Evolutionary conservation across 2,329 filamentous ascomycete species (phyloP), one percentile per base, ranked within the genome.

Genomic region (Cytospora mali): DNA sequence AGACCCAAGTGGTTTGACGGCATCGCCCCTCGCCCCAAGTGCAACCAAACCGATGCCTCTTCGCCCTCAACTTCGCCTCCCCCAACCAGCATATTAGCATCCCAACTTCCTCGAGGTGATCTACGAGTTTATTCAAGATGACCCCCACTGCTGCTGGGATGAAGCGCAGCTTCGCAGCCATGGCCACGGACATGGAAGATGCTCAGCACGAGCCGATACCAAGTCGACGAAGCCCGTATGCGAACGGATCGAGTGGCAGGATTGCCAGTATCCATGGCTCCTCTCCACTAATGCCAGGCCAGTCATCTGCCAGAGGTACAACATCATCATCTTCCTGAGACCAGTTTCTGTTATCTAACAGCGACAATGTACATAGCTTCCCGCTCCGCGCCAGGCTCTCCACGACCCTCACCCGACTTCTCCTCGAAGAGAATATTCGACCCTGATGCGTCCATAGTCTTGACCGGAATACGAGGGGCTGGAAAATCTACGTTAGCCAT

Each of bases 401-500:
- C 67, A 23, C 58, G 55, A 7, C 62, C 49, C 29, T 28, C 58
- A 14, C 29, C 55, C 28, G 61, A 64, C 25, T 51, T 64, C 67
- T 67, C 51, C 66, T 63, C 56, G 64, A 69, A 67, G 64, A 70
- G 69, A 49, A 71, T 66, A 53, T 90, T 89, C 69, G 75, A 79
- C 10, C 73, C 80, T 11, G 82, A 90, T 77, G 86, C 88, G 2
- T 92, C 90, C 1, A 86, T 93, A 61, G 83, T 93, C 7, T 79
- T 93, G 21, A 83, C 90, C 25, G 90, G 90, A 2, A 86, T 92
- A 61, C 85, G 88, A 16, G 90, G 90, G 13, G 86, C 88, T 6
- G 90, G 90, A 18, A 93, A 93, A 73, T 89, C 89, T 1, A 92
- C 88, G 1, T 77, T 93, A 13, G 90, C 88, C 16, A 84, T 93